Percentiles rank a stretch among this genome's conserved stretches.
Conservation (phyloP, 2,329 filamentous ascomycete species). For the Neurospora crassa region DNA sequence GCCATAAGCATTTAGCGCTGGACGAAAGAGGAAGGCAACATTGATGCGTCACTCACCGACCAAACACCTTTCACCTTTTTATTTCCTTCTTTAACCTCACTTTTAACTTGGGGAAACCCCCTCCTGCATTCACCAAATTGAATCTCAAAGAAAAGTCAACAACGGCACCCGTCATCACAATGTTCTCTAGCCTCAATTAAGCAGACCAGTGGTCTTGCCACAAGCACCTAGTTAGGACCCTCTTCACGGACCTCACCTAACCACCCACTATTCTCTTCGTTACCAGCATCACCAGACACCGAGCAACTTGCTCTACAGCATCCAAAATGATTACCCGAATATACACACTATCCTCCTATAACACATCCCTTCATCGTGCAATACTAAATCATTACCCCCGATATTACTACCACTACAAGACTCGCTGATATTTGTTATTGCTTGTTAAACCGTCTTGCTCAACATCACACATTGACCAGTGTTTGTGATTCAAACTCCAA, state of each 20-base stretch:
- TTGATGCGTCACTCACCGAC: neutral
- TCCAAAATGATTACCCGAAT: conserved; percentile 33
- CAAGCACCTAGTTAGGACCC: neutral
- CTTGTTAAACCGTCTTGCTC: neutral
- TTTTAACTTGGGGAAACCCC: neutral
- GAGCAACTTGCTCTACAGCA: conserved; percentile 7
- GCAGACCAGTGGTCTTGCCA: neutral
- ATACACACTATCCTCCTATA: conserved; percentile 18
- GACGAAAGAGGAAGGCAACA: neutral
- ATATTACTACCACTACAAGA: conserved; percentile 1
- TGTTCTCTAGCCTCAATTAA: neutral
- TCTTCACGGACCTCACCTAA: neutral
- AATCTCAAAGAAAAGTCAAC: neutral
- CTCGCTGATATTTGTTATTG: neutral
- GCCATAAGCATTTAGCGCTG: neutral
- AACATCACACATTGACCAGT: neutral
- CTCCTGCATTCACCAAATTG: neutral
- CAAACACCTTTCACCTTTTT: neutral
- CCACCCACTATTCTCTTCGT: neutral
- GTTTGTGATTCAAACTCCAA: neutral
- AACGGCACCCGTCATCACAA: neutral
- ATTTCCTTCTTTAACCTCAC: neutral
- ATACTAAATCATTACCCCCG: conserved; percentile 13
- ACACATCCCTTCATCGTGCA: conserved; percentile 16
- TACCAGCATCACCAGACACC: neutral